Evolutionary conservation across 1,284 basidiomycete genomes (phyloP).

Genomic region (Heterobasidion parviporum): DNA sequence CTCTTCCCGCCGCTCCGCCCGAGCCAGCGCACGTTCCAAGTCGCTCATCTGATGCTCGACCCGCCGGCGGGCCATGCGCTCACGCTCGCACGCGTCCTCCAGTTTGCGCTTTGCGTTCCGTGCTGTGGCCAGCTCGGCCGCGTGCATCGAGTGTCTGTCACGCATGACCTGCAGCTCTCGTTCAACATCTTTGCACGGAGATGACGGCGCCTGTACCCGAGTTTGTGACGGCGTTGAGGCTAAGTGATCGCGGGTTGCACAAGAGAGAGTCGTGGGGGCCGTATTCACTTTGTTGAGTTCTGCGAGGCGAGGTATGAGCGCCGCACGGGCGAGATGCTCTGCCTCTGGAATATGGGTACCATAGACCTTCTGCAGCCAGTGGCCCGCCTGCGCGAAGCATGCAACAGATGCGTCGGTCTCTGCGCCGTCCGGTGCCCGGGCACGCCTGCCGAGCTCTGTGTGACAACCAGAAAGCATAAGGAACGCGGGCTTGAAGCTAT

Average conservation of each 20-base stretch:
- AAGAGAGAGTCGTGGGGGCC: not conserved
- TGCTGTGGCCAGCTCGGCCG: slow-evolving; percentile 21
- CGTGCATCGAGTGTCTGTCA: slow-evolving; percentile 24
- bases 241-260: not conserved
- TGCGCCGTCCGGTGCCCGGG: slow-evolving; percentile 10
- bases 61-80: slow-evolving; percentile 34
- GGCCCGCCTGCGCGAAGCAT: slow-evolving; percentile 32
- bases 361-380: slow-evolving; percentile 45
- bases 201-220: slow-evolving; percentile 5
- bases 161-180: slow-evolving; percentile 34
- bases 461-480: slow-evolving; percentile 48
- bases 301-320: not conserved
- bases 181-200: slow-evolving; percentile 17
- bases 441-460: slow-evolving; percentile 29
- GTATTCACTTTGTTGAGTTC: not conserved
- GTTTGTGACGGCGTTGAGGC: not conserved
- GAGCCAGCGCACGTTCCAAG: slow-evolving; percentile 24
- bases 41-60: slow-evolving; percentile 30
- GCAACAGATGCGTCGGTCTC: slow-evolving; percentile 17
- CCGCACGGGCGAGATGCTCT: not conserved
- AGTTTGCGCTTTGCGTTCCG: slow-evolving; percentile 38
- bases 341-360: slow-evolving; percentile 18
- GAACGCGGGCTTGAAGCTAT: slow-evolving; percentile 38
- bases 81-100: slow-evolving; percentile 32
- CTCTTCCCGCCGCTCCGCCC: slow-evolving; percentile 26